Conservation (phyloP, 768 basidiomycete genomes). For the Tylopilus cervinicoccineus region DNA sequence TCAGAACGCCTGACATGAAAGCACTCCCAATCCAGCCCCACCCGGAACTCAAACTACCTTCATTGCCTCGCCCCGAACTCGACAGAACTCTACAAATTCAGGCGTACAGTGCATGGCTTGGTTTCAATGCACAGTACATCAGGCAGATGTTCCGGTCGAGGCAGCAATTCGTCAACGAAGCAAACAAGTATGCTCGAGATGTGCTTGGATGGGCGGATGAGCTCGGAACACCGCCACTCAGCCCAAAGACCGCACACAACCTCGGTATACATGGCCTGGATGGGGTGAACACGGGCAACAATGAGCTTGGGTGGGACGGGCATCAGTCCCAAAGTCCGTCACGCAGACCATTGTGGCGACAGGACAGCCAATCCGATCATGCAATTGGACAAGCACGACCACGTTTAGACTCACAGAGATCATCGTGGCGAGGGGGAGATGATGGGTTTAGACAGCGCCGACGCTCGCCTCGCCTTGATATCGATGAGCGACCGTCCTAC, state of each 20-base stretch:
- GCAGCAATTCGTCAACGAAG: slow-evolving; percentile 38
- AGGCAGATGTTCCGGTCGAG: slow-evolving; percentile 37
- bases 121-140: slow-evolving; percentile 48
- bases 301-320: not conserved
- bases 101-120: slow-evolving; percentile 53
- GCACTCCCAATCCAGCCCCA: slow-evolving; percentile 38
- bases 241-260: slow-evolving; percentile 44
- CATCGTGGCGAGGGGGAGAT: slow-evolving; percentile 1
- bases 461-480: slow-evolving; percentile 4
- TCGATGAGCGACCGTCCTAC: not conserved
- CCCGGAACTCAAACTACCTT: slow-evolving; percentile 26
- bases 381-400: not conserved
- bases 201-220: slow-evolving; percentile 38
- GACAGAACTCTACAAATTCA: slow-evolving; percentile 41
- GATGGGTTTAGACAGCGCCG: not conserved
- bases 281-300: slow-evolving; percentile 20
- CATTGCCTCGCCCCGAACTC: slow-evolving; percentile 22
- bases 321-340: slow-evolving; percentile 1
- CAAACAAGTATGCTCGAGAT: slow-evolving; percentile 33
- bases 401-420: slow-evolving; percentile 1
- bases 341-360: slow-evolving; percentile 10
- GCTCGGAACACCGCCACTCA: slow-evolving; percentile 33
- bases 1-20: slow-evolving; percentile 36
- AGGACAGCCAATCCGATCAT: not conserved
- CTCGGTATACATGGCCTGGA: slow-evolving; percentile 43